phyloP scores from a whole-genome alignment of 2,329 filamentous ascomycete genomes.

The Hawksworthiomyces lignivorus region DNA sequence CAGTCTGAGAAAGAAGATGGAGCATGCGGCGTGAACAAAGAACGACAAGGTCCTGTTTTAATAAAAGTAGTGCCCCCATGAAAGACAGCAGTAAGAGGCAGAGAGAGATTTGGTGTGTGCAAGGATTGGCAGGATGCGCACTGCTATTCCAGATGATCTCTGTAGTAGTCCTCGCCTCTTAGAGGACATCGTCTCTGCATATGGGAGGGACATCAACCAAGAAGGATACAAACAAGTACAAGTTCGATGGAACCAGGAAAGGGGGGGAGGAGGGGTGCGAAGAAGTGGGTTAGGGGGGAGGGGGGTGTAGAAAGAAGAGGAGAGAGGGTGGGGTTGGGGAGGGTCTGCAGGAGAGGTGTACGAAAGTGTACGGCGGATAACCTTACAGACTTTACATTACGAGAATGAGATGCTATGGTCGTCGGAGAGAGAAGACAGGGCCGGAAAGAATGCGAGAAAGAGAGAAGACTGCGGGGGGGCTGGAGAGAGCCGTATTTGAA shows the following conservation, averaged over 20 bases:
- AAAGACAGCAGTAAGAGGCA: not conserved
- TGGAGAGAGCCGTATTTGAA: too few species aligned
- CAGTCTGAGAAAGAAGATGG: conserved; percentile 8
- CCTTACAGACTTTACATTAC: too few species aligned
- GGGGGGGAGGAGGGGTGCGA: conserved; percentile 2
- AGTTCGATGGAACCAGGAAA: conserved; percentile 9
- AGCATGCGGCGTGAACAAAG: conserved; percentile 9
- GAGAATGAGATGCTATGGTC: too few species aligned
- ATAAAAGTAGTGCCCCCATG: too few species aligned
- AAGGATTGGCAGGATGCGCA: conserved; percentile 6
- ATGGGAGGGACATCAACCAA: conserved; percentile 6
- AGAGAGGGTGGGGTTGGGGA: not conserved
- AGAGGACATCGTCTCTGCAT: conserved; percentile 7
- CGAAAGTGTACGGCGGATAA: too few species aligned
- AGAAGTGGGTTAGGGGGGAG: not conserved
- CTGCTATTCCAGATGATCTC: conserved; percentile 13
- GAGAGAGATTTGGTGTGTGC: conserved; percentile 1
- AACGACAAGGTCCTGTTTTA: conserved; percentile 10
- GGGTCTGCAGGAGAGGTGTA: too few species aligned
- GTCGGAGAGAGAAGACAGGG: too few species aligned
- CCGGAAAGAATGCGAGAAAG: too few species aligned
- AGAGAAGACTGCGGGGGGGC: too few species aligned
- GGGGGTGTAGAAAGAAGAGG: not conserved
- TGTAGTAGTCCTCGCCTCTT: conserved; percentile 8
- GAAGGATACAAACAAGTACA: conserved; percentile 16